A percentile compares a stretch with the other conserved stretches of the same genome.
phyloP scores from a whole-genome alignment of 2,329 filamentous ascomycete genomes.

The Coniochaeta pulveracea region DNA sequence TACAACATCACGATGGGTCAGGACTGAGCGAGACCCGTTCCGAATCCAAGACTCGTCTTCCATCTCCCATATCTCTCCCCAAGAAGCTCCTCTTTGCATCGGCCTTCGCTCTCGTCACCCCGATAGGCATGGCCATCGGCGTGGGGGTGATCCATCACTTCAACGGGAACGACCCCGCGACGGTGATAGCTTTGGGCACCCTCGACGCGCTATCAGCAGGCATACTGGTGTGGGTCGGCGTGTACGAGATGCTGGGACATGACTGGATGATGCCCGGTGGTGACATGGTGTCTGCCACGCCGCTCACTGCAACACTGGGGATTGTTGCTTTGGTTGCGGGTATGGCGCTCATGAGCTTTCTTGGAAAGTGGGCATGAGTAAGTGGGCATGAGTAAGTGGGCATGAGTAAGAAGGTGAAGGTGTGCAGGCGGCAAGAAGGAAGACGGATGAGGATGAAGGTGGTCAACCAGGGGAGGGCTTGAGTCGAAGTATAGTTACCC shows the following conservation, averaged over 20 bases:
- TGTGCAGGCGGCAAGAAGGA: too few relatives aligned
- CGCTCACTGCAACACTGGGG: constrained; percentile 35
- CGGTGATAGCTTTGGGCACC: constrained; percentile 60
- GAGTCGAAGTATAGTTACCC: too few relatives aligned
- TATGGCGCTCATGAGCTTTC: constrained; percentile 57
- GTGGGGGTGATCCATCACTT: constrained; percentile 59
- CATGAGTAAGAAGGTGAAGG: too few relatives aligned
- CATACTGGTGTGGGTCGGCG: constrained; percentile 66
- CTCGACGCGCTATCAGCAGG: constrained; percentile 64
- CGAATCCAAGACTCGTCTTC: neutral
- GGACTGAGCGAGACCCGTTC: too few relatives aligned
- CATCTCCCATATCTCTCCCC: constrained; percentile 21
- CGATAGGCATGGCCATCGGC: constrained; percentile 71
- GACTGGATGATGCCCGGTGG: constrained; percentile 61
- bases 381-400: constrained; percentile 7
- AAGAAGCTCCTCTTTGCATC: constrained; percentile 50
- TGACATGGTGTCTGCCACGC: constrained; percentile 39
- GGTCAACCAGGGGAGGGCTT: too few relatives aligned
- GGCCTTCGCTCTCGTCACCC: constrained; percentile 60
- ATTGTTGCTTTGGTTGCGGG: constrained; percentile 46
- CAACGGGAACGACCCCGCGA: constrained; percentile 61
- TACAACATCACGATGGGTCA: constrained; percentile 4
- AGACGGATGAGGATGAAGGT: too few relatives aligned
- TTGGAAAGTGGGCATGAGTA: constrained; percentile 59
- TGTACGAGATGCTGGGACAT: constrained; percentile 56